Evolutionary conservation across 306 rosid species (phyloP), one percentile per base, ranked within the genome.

Genomic region (Betula pendula): DNA sequence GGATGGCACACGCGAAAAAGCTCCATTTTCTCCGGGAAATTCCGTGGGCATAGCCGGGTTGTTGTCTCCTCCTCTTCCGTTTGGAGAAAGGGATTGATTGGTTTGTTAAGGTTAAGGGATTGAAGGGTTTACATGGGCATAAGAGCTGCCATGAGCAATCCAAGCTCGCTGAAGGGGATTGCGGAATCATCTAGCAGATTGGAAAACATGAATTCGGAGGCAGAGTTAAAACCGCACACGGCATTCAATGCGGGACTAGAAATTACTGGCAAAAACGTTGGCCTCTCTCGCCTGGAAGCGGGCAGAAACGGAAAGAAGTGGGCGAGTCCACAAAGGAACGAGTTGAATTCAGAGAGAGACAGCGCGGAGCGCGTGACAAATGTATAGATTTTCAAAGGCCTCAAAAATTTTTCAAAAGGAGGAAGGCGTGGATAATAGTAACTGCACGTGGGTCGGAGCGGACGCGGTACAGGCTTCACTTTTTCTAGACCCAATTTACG

Each of bases 381-480:
- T 63, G 73, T 19, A 31, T 19, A 31, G 17, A 55, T 59, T 89
- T 71, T n/a, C n/a, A n/a, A 77, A 83, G 84, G 84, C 93, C 97
- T 88, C 90, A 88, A n/a, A n/a, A n/a, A n/a, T n/a, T n/a, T n/a
- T n/a, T n/a, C n/a, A n/a, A 75, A 84, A 72, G 62, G 35, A 10
- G 77, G 66, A 79, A 62, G 70, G 82, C 92, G 93, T 85, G 93
- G 96, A 87, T 90, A 79, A 85, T 38, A 38, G 42, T 38, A 38
- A 38, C 19, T 4, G 16, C 89, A 77, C 90, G 76, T 85, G 83
- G 92, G 88, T 87, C 89, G 86, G 93, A 72, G 86, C 89, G 79
- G 71, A 81, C 90, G 65, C 85, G 89, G 69, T 69, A 52, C 49
- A 4, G 15, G 3, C 49, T 45, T 45, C n/a, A 16, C 20, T 38